Conservation (phyloP, 1,284 basidiomycete genomes). For the Kalmanozyma brasiliensis region DNA sequence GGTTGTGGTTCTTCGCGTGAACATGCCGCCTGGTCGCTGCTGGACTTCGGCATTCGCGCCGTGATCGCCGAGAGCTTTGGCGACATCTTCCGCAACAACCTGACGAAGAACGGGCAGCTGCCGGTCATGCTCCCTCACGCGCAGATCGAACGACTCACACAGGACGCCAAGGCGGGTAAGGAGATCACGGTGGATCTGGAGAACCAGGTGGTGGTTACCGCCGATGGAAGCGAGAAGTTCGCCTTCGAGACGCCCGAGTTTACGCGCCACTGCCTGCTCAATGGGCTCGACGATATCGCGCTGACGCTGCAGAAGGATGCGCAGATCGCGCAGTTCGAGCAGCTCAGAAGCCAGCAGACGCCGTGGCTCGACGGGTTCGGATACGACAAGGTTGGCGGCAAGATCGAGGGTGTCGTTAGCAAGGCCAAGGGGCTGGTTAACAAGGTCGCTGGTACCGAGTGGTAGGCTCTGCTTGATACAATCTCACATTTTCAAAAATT, state of each 20-base stretch:
- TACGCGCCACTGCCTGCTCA: conserved; percentile 61
- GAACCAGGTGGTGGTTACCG: conserved; percentile 54
- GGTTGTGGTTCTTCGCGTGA: conserved; percentile 65
- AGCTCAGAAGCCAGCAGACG: conserved; percentile 43
- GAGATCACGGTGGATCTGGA: conserved; percentile 62
- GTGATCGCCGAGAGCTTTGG: conserved; percentile 63
- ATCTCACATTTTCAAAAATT: too few species aligned
- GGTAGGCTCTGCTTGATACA: too few species aligned
- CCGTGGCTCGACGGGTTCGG: conserved; percentile 65
- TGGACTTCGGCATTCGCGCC: conserved; percentile 64
- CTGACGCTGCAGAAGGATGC: conserved; percentile 62
- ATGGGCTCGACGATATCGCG: conserved; percentile 64
- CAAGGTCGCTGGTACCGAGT: conserved; percentile 54
- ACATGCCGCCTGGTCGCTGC: conserved; percentile 65
- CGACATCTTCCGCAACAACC: conserved; percentile 65
- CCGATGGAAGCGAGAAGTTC: conserved; percentile 54
- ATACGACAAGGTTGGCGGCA: conserved; percentile 24
- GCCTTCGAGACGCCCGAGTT: conserved; percentile 57
- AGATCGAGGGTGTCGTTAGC: conserved; percentile 37
- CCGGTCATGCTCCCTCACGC: conserved; percentile 51
- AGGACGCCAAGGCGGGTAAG: conserved; percentile 61
- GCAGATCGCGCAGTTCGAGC: conserved; percentile 54
- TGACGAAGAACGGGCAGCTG: conserved; percentile 65
- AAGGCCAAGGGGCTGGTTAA: conserved; percentile 39
- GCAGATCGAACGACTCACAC: conserved; percentile 52